These are phyloP conservation scores for Blastocladiella britannica DNA, from an alignment of 192 early-diverging fungal species.

Conservation along the genomic window DNA sequence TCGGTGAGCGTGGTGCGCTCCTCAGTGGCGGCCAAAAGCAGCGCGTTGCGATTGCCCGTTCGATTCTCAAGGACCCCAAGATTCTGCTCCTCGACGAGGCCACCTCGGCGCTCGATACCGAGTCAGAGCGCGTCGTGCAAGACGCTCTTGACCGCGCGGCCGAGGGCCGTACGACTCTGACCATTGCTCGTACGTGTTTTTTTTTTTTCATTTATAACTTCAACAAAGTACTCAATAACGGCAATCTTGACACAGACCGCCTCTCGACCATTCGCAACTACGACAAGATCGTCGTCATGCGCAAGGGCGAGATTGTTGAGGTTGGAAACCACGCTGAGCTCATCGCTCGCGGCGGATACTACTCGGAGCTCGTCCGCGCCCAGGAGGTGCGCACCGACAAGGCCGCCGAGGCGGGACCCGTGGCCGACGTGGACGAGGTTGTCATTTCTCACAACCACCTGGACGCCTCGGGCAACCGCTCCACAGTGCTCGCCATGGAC, in stretches of 20 bases:
- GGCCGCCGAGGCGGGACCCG: too few relatives aligned
- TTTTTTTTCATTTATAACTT: neutral
- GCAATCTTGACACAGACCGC: too few relatives aligned
- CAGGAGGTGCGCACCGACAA: constrained; percentile 28
- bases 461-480: too few relatives aligned
- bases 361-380: constrained; percentile 31
- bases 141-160: constrained; percentile 57
- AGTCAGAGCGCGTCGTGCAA: constrained; percentile 59
- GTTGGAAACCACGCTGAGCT: constrained; percentile 60
- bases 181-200: constrained; percentile 70
- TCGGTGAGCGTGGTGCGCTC: constrained; percentile 57
- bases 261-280: constrained; percentile 72
- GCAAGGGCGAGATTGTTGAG: constrained; percentile 47
- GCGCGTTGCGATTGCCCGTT: constrained; percentile 87
- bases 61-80: constrained; percentile 64
- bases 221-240: too few relatives aligned
- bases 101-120: constrained; percentile 65
- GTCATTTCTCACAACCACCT: constrained; percentile 5
- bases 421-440: constrained; percentile 4
- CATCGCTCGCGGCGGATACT: constrained; percentile 20
- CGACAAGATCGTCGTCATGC: constrained; percentile 67
- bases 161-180: constrained; percentile 64
- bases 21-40: constrained; percentile 85
- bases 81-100: constrained; percentile 82
- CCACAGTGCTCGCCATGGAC: too few relatives aligned